phyloP scores from a whole-genome alignment of 176 grass and related monocot species.

The Oryza coarctata region DNA sequence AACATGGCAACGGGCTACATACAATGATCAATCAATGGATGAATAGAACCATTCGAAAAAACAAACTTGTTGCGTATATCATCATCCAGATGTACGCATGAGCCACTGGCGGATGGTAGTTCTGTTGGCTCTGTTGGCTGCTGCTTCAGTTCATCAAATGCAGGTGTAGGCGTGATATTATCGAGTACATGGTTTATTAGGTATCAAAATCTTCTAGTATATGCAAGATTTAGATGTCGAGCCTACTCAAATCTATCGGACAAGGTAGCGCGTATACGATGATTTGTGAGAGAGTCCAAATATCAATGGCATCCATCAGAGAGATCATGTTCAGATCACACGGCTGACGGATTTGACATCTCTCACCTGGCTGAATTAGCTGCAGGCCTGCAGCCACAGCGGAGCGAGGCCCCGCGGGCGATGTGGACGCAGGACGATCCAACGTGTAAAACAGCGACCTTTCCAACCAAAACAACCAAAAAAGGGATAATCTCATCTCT shows the following conservation, averaged over 20 bases:
- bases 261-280: background rate
- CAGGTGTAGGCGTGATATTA: background rate
- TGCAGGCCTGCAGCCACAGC: background rate
- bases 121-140: background rate
- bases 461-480: constrained; percentile 26
- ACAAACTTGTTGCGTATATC: background rate
- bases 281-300: background rate
- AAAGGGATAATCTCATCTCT: background rate
- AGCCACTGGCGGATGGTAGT: background rate
- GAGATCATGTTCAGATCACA: background rate
- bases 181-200: background rate
- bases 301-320: background rate
- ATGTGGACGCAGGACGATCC: constrained; percentile 37
- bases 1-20: background rate
- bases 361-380: background rate
- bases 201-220: background rate
- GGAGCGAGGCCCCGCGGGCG: constrained; percentile 17
- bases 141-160: background rate
- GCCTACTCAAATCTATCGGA: background rate
- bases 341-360: background rate
- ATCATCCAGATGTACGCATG: background rate
- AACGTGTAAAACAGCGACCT: constrained; percentile 42
- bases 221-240: background rate
- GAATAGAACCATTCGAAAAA: background rate
- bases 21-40: background rate